These are phyloP conservation scores for Lactarius hengduanensis DNA, from an alignment of 768 basidiomycete genomes.

Conservation along the genomic window DNA sequence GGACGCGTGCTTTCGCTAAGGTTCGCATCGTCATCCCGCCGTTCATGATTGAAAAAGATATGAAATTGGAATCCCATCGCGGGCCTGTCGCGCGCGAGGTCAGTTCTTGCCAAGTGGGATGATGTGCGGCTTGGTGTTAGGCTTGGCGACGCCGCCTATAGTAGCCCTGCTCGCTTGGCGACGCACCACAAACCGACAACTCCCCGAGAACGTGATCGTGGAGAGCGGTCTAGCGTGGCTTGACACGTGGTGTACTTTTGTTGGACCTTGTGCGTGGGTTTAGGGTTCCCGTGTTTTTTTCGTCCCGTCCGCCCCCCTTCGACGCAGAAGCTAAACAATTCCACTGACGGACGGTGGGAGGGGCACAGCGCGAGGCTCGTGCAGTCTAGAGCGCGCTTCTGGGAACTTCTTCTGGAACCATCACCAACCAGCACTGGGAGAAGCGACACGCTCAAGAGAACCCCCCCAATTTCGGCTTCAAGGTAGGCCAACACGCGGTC, in stretches of 20 bases:
- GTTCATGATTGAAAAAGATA: neutral
- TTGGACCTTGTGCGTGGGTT: constrained; percentile 28
- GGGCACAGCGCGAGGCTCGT: constrained; percentile 25
- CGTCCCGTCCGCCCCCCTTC: neutral
- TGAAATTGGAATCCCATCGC: neutral
- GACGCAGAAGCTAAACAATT: neutral
- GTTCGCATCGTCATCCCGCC: neutral
- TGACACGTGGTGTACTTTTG: constrained; percentile 28
- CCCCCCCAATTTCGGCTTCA: constrained; percentile 29
- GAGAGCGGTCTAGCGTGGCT: constrained; percentile 8
- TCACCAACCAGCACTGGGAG: constrained; percentile 10
- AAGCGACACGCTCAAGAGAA: constrained; percentile 28
- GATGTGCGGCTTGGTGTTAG: neutral
- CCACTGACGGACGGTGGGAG: constrained; percentile 1
- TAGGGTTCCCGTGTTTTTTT: constrained; percentile 28
- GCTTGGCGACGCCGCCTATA: neutral
- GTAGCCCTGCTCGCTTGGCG: neutral
- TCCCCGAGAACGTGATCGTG: constrained; percentile 1
- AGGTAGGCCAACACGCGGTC: constrained; percentile 16
- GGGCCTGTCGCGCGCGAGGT: neutral
- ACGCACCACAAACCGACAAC: neutral
- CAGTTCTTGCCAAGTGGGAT: neutral
- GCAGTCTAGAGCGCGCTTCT: constrained; percentile 18
- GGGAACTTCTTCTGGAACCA: constrained; percentile 24
- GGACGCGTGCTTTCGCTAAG: neutral